Conservation (phyloP, 2,329 filamentous ascomycete species). For the Dothistroma pini region DNA sequence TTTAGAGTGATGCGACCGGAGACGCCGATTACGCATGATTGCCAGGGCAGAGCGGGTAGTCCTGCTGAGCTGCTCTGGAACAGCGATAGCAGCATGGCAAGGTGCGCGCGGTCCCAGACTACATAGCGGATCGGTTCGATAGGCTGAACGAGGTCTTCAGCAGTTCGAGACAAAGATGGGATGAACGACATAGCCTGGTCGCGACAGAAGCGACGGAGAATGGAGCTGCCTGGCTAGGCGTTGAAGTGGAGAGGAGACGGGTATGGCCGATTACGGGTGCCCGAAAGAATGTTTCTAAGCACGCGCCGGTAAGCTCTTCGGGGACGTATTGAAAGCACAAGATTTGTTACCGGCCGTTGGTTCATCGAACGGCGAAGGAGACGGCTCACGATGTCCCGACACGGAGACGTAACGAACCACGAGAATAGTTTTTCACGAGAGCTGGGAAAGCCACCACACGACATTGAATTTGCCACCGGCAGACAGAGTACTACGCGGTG, state of each 20-base stretch:
- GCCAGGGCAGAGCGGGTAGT: neutral
- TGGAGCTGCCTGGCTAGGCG: neutral
- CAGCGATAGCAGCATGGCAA: neutral
- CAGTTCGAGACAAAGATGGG: neutral
- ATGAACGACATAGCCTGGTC: neutral
- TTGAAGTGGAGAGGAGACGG: neutral
- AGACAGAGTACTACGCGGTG: too few relatives aligned
- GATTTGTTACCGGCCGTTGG: too few relatives aligned
- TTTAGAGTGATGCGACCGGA: constrained; percentile 10
- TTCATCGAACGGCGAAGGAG: too few relatives aligned
- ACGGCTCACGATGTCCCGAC: too few relatives aligned
- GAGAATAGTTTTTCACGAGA: too few relatives aligned
- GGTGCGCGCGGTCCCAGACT: neutral
- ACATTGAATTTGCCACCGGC: too few relatives aligned
- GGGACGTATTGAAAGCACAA: neutral
- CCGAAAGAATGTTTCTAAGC: neutral
- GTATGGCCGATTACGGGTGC: neutral
- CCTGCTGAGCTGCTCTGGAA: neutral
- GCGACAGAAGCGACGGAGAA: neutral
- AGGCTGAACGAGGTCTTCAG: neutral
- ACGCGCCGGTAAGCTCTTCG: neutral
- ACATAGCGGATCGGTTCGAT: neutral
- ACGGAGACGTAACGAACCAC: too few relatives aligned
- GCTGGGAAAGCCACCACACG: too few relatives aligned
- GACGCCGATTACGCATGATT: neutral